Evolutionary conservation across 1,284 basidiomycete species (phyloP), one percentile per base, ranked within the genome.

Genomic region (Trichosporon asahii): DNA sequence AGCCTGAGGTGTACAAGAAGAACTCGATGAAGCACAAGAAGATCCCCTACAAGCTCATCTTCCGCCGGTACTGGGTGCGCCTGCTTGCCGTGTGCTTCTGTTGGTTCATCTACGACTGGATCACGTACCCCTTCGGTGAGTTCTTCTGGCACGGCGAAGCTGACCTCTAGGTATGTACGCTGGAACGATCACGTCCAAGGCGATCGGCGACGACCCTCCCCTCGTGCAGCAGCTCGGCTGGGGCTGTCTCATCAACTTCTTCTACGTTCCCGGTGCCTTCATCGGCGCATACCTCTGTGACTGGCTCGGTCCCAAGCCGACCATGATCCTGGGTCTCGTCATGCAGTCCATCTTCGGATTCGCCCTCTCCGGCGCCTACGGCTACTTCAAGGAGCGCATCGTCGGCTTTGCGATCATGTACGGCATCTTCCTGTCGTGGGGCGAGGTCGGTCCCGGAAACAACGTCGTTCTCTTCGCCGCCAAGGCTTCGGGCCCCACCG

Each of bases 331-430:
- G 37, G 92, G 92, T 53, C 86, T 93, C 33, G 68, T 91, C 37
- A 79, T 85, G 64, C 93, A 94, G 81, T 89, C 91, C 2, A 70
- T 92, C 73, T 86, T 94, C 72, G 94, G 94, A 11, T 95, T 95
- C 82, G 89, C 92, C 80, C 91, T 95, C 89, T 92, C 91, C 72
- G 93, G 91, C 14, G 84, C 88, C 35, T 95, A 94, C 82, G 78
- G 73, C 25, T 84, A 85, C 84, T 70, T 73, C 35, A 65, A 66
- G 61, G 15, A 53, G 57, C 67, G 49, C 73, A 87, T 94, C 68
- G 92, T 86, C 23, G 93, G 88, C n/a, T 96, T 95, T 72, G 91
- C 92, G 49, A 88, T 94, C 57, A 84, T 97, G 4, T 97, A 96
- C 77, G 94, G 95, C 14, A 89, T 97, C 68, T 72, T 97, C 88